Conservation (phyloP, 495 filamentous ascomycete genomes). For the Tetracladium marchalianum region DNA sequence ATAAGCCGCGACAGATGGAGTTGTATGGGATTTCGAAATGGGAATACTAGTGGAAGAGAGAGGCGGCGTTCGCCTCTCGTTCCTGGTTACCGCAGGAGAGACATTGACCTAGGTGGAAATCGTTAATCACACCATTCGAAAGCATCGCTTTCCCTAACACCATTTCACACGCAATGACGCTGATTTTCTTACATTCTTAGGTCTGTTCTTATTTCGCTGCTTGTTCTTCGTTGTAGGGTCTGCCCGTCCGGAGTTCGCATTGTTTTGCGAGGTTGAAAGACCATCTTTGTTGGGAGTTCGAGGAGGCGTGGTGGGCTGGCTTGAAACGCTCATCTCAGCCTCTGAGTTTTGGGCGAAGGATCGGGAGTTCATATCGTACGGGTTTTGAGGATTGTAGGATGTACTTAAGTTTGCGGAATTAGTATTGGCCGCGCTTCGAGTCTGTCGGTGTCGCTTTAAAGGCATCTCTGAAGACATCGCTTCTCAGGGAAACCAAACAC, state of each 20-base stretch:
- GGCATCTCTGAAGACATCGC: constrained; percentile 15
- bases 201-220: constrained; percentile 25
- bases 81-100: constrained; percentile 26
- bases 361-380: constrained; percentile 18
- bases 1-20: constrained; percentile 55
- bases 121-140: constrained; percentile 20
- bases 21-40: constrained; percentile 20
- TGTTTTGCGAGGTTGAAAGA: constrained; percentile 7
- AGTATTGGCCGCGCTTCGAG: constrained; percentile 12
- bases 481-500: constrained; percentile 5
- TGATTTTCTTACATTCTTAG: constrained; percentile 23
- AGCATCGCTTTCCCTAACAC: not conserved
- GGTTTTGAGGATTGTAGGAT: constrained; percentile 18
- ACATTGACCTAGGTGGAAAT: constrained; percentile 4
- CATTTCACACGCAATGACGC: too few species aligned
- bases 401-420: constrained; percentile 4
- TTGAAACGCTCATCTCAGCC: constrained; percentile 15
- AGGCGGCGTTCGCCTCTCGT: constrained; percentile 31
- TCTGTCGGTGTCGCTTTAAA: constrained; percentile 16
- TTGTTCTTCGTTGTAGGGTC: constrained; percentile 21
- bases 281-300: constrained; percentile 18
- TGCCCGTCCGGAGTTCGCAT: constrained; percentile 1
- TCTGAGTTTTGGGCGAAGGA: constrained; percentile 11
- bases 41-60: constrained; percentile 18
- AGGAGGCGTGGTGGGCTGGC: constrained; percentile 13